phyloP scores from a whole-genome alignment of 2,329 filamentous ascomycete genomes.

The Clonostachys sp. region DNA sequence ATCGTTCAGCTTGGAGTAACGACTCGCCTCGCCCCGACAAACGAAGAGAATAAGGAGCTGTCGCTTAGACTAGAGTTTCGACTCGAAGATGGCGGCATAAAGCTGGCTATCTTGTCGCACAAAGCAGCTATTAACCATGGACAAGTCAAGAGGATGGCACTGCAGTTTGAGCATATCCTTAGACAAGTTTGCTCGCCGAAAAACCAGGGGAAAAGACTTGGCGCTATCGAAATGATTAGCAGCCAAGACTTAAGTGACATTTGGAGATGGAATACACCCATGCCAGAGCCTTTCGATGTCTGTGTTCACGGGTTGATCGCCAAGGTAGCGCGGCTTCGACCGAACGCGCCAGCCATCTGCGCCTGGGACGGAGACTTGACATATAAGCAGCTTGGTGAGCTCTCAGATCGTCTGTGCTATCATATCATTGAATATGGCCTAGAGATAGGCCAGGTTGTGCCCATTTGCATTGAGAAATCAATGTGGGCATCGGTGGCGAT shows the following conservation, averaged over 20 bases:
- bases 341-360: conserved; percentile 26
- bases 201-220: not conserved
- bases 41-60: no score
- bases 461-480: conserved; percentile 11
- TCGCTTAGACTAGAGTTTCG: no score
- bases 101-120: no score
- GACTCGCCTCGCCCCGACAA: no score
- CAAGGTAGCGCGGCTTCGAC: conserved; percentile 4
- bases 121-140: not conserved
- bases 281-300: not conserved
- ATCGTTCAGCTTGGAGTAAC: no score
- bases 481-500: conserved; percentile 6
- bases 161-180: not conserved
- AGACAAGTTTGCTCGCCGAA: not conserved
- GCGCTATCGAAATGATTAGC: not conserved
- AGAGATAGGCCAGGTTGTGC: conserved; percentile 5
- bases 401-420: not conserved
- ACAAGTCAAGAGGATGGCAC: not conserved
- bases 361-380: conserved; percentile 32
- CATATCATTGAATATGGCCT: not conserved
- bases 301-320: not conserved
- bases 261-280: not conserved
- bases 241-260: not conserved
- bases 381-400: not conserved
- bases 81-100: no score